phyloP scores from a whole-genome alignment of 2,329 filamentous ascomycete genomes.

The Calcarisporium arbuscula region DNA sequence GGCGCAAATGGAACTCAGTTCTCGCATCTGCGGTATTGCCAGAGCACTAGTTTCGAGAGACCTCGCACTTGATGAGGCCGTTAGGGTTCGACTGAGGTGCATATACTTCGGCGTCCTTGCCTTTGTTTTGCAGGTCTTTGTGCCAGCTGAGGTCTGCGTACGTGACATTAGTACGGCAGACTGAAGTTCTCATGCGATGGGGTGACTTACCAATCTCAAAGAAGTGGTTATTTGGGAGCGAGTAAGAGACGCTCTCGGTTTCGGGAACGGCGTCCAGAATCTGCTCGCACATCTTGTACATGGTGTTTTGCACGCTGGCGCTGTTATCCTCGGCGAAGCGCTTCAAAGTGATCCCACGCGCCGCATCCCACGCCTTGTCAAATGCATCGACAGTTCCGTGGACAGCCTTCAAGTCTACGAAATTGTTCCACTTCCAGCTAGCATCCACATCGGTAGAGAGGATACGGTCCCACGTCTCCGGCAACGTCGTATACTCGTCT shows the following conservation, averaged over 20 bases:
- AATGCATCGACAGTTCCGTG: constrained; percentile 60
- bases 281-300: constrained; percentile 96
- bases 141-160: constrained; percentile 84
- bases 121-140: constrained; percentile 90
- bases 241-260: constrained; percentile 69
- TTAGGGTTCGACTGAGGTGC: constrained; percentile 90
- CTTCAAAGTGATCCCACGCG: constrained; percentile 81
- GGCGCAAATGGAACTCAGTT: neutral
- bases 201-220: constrained; percentile 76
- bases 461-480: constrained; percentile 91
- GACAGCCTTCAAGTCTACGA: constrained; percentile 62
- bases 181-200: neutral
- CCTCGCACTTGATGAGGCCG: constrained; percentile 90
- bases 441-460: constrained; percentile 89
- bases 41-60: constrained; percentile 44
- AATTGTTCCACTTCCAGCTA: constrained; percentile 76
- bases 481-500: constrained; percentile 87
- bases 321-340: constrained; percentile 87
- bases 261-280: constrained; percentile 72
- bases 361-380: constrained; percentile 69
- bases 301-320: constrained; percentile 90
- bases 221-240: constrained; percentile 96
- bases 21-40: constrained; percentile 1
- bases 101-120: constrained; percentile 91
- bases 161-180: constrained; percentile 3